Evolutionary conservation across 495 filamentous ascomycete species (phyloP), one percentile per base, ranked within the genome.

Genomic region (Polyplosphaeria fusca): DNA sequence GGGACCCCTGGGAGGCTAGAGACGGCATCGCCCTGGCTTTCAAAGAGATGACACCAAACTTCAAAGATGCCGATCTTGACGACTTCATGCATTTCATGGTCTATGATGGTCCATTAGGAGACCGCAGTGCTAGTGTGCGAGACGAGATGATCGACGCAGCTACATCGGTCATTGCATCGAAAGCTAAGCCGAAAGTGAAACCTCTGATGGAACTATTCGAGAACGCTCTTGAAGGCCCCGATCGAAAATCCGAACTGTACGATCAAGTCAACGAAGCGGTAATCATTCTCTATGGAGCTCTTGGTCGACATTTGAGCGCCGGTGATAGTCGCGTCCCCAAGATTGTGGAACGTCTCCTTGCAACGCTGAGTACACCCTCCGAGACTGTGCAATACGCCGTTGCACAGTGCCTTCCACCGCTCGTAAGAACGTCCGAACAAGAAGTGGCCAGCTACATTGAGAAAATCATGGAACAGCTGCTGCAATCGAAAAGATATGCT

Each of bases 341-440:
- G 11, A 92, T 96, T 43, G 82, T 97, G 26, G 83, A 89, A 55
- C 82, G 89, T 52, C 76, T 98, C 16, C 79, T 97, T 28, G 82
- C 80, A 20, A 94, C 94, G 4, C 77, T 98, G 24, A 88, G 86
- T 64, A 97, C 92, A 7, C 93, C 93, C n/a, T 96, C 92, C 2
- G 93, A 98, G 68, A 86, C 87, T 7, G 93, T 98, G 2, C 93
- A 98, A 69, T 95, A 93, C 65, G 93, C 93, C 20, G 89, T 96
- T 13, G 89, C 93, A 4, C 88, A 89, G 57, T 98, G 93, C 66
- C 76, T 98, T 14, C 93, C 94, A 4, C 91, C 93, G 0, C 77
- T 98, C 4, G 84, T 97, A 44, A 84, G 85, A 44, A 83, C 88
- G 2, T 90, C 85, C 47, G 80, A 79, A n/a, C 79, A 87, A 30